Percentiles rank a stretch among this genome's conserved stretches.
These are phyloP conservation scores for Ganoderma multipileum DNA, from an alignment of 1,284 basidiomycete genomes.

Conservation along the genomic window DNA sequence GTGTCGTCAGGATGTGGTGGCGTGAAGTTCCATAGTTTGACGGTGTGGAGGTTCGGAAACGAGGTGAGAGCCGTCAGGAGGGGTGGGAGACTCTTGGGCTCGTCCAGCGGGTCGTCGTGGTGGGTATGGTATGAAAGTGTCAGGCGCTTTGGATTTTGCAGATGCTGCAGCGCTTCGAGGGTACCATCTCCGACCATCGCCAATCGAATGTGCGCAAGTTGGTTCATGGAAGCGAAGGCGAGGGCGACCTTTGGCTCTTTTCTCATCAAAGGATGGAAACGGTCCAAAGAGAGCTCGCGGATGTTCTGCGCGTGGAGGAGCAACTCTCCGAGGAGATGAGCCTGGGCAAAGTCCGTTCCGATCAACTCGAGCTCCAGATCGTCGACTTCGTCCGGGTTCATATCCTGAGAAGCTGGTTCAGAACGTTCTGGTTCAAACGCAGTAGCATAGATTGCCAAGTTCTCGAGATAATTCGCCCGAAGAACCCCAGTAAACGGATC, in stretches of 20 bases:
- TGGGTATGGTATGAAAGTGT: conserved; percentile 1
- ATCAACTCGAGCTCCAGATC: background rate
- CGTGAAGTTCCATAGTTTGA: conserved; percentile 6
- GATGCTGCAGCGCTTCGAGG: background rate
- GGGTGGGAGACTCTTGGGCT: background rate
- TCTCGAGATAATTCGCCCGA: background rate
- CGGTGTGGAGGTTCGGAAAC: conserved; percentile 6
- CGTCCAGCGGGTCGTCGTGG: background rate
- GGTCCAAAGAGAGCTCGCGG: conserved; percentile 7
- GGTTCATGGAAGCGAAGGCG: conserved; percentile 4
- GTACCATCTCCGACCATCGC: conserved; percentile 1
- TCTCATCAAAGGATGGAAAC: background rate
- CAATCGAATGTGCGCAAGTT: background rate
- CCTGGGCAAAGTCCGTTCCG: background rate
- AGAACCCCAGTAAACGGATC: background rate
- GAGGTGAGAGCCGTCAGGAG: conserved; percentile 4
- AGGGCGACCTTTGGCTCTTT: conserved; percentile 7
- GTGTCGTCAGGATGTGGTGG: background rate
- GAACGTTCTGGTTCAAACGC: background rate
- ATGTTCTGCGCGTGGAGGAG: conserved; percentile 8
- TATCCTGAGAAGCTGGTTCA: background rate
- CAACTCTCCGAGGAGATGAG: conserved; percentile 7
- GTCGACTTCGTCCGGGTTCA: background rate
- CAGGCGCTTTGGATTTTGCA: background rate
- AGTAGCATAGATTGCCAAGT: background rate